Conservation (phyloP, 345 rosid genomes). For the Hypericum perforatum region DNA sequence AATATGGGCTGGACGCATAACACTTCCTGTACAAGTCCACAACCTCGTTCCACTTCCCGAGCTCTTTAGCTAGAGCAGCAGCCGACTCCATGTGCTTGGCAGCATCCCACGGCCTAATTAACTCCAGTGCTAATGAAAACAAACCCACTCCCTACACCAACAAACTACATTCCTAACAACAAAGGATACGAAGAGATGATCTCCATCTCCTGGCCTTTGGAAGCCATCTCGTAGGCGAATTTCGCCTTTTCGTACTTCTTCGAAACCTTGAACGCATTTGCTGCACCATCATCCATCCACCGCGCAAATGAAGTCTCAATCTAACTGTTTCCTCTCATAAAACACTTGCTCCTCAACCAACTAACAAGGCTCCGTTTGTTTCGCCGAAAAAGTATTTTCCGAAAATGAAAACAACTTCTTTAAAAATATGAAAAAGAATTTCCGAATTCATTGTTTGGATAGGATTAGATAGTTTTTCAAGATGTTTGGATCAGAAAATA, state of each 20-base stretch:
- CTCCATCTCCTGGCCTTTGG: slow-evolving; percentile 90
- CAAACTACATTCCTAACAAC: slow-evolving; percentile 6
- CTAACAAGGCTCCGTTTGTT: no score
- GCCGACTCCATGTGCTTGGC: slow-evolving; percentile 95
- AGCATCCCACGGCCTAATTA: slow-evolving; percentile 89
- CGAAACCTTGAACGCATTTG: slow-evolving; percentile 59
- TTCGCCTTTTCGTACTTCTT: slow-evolving; percentile 69
- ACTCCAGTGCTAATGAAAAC: slow-evolving; percentile 29
- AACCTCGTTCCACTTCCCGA: slow-evolving; percentile 75
- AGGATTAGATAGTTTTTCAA: no score
- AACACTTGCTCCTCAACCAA: no score
- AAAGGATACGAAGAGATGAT: slow-evolving; percentile 88
- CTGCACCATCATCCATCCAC: slow-evolving; percentile 27
- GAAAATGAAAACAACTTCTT: not conserved
- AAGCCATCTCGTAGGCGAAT: slow-evolving; percentile 79
- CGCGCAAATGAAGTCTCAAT: no score
- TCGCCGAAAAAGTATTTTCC: no score
- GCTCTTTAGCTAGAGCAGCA: slow-evolving; percentile 75
- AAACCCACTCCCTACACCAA: not conserved
- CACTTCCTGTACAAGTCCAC: slow-evolving; percentile 66
- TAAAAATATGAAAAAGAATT: no score
- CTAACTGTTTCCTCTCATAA: no score
- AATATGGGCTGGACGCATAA: no score
- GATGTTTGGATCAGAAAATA: no score
- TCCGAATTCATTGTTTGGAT: no score